Evolutionary conservation across 140 eudicot species (phyloP).

Genomic region (Ambrosia hybrid): DNA sequence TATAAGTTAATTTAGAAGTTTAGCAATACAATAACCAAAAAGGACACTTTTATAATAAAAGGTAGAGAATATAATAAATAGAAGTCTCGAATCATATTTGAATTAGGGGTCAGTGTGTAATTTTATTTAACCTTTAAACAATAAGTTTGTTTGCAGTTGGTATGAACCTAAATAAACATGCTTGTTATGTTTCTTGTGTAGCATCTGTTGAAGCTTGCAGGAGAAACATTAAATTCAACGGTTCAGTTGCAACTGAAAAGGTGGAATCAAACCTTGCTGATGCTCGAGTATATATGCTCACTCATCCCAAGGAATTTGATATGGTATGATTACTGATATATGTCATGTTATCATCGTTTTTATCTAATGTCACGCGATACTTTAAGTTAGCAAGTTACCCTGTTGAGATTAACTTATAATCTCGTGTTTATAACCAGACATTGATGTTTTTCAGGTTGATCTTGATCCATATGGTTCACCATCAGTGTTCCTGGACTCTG

Average conservation of each 20-base stretch:
- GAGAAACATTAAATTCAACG: conserved; percentile 89
- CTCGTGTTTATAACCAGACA: conserved; percentile 19
- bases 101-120: not conserved
- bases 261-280: conserved; percentile 91
- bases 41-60: not conserved
- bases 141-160: not conserved
- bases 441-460: conserved; percentile 69
- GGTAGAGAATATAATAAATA: not conserved
- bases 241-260: conserved; percentile 78
- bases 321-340: conserved; percentile 59
- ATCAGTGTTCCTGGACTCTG: conserved; percentile 91
- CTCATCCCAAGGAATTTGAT: conserved; percentile 90
- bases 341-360: not conserved
- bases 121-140: not conserved
- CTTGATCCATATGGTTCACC: conserved; percentile 98
- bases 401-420: conserved; percentile 2
- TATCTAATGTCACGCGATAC: not conserved
- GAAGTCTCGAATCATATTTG: not conserved
- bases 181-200: conserved; percentile 33
- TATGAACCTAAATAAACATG: not conserved
- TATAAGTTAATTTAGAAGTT: not conserved
- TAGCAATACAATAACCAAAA: not conserved
- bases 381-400: not conserved
- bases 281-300: conserved; percentile 97
- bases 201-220: conserved; percentile 94